Evolutionary conservation across 2,329 filamentous ascomycete species (phyloP), one percentile per base, ranked within the genome.

Genomic region (Westerdykella ornata): DNA sequence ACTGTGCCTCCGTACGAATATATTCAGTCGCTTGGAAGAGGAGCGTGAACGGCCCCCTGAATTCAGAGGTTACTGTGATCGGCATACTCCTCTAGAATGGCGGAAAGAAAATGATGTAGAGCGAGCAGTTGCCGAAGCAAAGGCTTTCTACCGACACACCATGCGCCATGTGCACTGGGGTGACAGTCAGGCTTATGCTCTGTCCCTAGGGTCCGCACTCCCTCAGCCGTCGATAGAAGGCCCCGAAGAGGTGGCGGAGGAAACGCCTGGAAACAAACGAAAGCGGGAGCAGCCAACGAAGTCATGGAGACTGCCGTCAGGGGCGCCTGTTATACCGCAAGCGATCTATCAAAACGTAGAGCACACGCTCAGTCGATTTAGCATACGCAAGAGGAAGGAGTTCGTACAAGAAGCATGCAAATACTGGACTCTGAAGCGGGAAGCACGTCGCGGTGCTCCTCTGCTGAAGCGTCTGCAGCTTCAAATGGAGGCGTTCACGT

Each of bases 381-480:
- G 80, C n/a, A 74, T 86, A 28, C 80, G 84, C 20, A 94, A 92
- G 61, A 81, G 88, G 39, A 95, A 94, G 60, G 89, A 96, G 46
- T 98, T 88, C 63, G 82, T 94, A 2, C 84, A 88, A 43, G 90
- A 96, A 65, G 86, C 86, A 2, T 97, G 90, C 69, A 88, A 88
- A 54, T 98, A 97, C 68, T 98, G 92, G 92, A 97, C 92, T 0
- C 68, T 98, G 48, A 98, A 98, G 70, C 81, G 92, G 42, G 92
- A 98, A 65, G 86, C 90, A 47, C 81, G 92, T 26, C 78, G 92
- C 44, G 92, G 92, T 35, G 92, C 92, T 20, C 88, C 92, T 3
- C 73, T 98, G 41, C 76, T 98, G 45, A 97, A 97, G 68, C 81
- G 92, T 28, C 74, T 98, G 15, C 92, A 98, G 63, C 71, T 97